A percentile compares a stretch with the other conserved stretches of the same genome.
phyloP scores from a whole-genome alignment of 148 eudicot species.

The Silene conica region DNA sequence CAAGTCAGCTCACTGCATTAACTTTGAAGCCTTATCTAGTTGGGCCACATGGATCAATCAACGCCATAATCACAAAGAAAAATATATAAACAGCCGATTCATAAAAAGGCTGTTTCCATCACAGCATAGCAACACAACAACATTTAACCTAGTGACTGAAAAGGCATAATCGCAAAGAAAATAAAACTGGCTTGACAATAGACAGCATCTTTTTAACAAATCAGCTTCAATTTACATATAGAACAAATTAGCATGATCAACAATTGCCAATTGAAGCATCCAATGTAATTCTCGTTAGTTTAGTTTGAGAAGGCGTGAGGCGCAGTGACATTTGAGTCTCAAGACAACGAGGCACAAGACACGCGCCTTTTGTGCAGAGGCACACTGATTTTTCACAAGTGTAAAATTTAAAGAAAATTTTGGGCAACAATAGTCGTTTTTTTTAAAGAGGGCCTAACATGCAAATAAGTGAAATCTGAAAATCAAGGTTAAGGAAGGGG shows the following conservation, averaged over 20 bases:
- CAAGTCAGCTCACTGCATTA: background rate
- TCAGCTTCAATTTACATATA: background rate
- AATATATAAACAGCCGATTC: too few species aligned
- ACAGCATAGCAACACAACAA: background rate
- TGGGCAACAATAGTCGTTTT: too few species aligned
- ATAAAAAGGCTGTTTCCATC: background rate
- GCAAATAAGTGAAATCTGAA: too few species aligned
- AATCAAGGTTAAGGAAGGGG: too few species aligned
- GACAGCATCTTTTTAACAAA: background rate
- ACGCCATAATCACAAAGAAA: background rate
- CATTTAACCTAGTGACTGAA: background rate
- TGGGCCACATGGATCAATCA: conserved; percentile 5
- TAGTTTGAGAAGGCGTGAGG: too few species aligned
- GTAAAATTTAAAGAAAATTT: too few species aligned
- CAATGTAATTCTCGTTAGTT: too few species aligned
- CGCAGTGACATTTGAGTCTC: too few species aligned
- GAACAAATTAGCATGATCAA: background rate
- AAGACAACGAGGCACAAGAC: too few species aligned
- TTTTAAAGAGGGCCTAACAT: too few species aligned
- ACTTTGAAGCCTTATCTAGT: background rate
- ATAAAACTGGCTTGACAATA: background rate
- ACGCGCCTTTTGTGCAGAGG: too few species aligned
- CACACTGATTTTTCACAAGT: too few species aligned
- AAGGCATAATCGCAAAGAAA: background rate
- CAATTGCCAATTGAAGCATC: background rate